Conservation (phyloP, 768 basidiomycete genomes). For the Mycena venus region DNA sequence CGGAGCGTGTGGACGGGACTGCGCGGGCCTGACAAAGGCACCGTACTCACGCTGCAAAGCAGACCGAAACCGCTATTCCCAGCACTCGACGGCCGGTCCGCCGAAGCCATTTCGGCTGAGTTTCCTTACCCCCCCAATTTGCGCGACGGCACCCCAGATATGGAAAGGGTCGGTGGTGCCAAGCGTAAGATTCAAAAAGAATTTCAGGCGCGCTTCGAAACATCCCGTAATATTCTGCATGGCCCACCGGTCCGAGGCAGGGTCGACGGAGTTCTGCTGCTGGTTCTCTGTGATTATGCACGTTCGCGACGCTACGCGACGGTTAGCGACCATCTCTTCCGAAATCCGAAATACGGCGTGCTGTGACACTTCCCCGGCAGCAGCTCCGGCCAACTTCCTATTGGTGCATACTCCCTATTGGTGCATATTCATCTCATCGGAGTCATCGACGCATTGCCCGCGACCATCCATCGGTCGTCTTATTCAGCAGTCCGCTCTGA, state of each 20-base stretch:
- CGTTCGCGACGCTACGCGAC: not conserved
- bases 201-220: not conserved
- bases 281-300: not conserved
- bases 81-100: not conserved
- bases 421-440: not conserved
- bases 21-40: not conserved
- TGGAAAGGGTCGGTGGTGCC: no score
- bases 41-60: not conserved
- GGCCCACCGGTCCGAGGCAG: conserved; percentile 13
- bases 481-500: not conserved
- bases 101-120: conserved; percentile 1
- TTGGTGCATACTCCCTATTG: not conserved
- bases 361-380: conserved; percentile 1
- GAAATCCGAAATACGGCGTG: not conserved
- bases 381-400: not conserved
- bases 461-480: not conserved
- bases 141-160: not conserved
- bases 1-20: not conserved
- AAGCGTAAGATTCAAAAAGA: not conserved
- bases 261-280: conserved; percentile 6
- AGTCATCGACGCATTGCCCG: no score
- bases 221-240: no score
- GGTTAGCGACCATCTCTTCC: not conserved
- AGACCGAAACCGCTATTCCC: not conserved
- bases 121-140: not conserved